Conservation (phyloP, 495 filamentous ascomycete species). For the Neurospora sp. region DNA sequence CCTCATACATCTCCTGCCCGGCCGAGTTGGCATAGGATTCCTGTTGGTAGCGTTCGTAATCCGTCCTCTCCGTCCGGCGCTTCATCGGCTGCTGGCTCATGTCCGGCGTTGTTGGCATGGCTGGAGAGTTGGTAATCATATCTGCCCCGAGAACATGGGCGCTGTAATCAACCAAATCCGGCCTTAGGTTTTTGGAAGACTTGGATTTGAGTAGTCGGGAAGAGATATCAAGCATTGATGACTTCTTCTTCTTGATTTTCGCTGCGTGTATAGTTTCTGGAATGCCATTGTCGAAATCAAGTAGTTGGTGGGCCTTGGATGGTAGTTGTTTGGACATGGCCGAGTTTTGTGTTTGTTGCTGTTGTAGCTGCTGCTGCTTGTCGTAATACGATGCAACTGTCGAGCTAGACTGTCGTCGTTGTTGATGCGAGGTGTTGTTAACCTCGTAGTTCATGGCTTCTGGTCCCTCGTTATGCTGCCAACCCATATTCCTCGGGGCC, state of each 20-base stretch:
- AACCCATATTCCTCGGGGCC: neutral
- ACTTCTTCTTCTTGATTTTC: conserved; percentile 37
- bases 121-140: conserved; percentile 27
- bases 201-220: conserved; percentile 14
- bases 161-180: conserved; percentile 5
- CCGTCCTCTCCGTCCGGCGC: conserved; percentile 17
- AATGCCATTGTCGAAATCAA: conserved; percentile 30
- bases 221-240: conserved; percentile 38
- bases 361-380: conserved; percentile 41
- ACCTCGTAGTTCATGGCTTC: conserved; percentile 16
- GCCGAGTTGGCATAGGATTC: conserved; percentile 32
- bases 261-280: conserved; percentile 3
- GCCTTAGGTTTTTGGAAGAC: conserved; percentile 10
- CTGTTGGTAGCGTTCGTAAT: conserved; percentile 45
- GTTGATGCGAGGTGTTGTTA: conserved; percentile 29
- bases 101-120: conserved; percentile 25
- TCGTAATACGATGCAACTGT: conserved; percentile 44
- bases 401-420: conserved; percentile 38
- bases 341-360: conserved; percentile 43
- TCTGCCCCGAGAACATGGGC: conserved; percentile 17
- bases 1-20: conserved; percentile 17
- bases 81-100: conserved; percentile 16
- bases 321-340: conserved; percentile 44
- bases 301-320: conserved; percentile 29
- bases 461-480: conserved; percentile 25